These are phyloP conservation scores for Lagenidium giganteum DNA, from an alignment of 352 stramenopile genomes.

Conservation along the genomic window DNA sequence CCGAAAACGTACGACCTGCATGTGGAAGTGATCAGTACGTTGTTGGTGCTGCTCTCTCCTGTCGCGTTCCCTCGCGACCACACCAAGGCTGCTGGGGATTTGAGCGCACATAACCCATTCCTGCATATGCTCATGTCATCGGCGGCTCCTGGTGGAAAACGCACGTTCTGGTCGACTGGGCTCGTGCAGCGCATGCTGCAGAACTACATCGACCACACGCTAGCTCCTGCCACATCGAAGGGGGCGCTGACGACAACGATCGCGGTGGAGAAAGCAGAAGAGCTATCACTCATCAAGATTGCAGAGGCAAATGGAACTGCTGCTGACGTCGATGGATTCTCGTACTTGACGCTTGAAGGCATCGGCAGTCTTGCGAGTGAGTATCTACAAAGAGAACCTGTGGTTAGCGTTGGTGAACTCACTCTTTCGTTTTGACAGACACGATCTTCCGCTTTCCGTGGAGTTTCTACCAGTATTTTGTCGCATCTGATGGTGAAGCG, in stretches of 20 bases:
- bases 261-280: slow-evolving; percentile 32
- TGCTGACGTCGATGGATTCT: slow-evolving; percentile 54
- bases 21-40: slow-evolving; percentile 67
- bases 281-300: slow-evolving; percentile 61
- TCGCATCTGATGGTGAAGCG: slow-evolving; percentile 35
- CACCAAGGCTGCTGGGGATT: slow-evolving; percentile 31
- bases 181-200: slow-evolving; percentile 55
- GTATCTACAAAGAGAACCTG: too few species aligned
- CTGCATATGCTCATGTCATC: slow-evolving; percentile 55
- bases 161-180: slow-evolving; percentile 37
- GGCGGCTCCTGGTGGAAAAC: slow-evolving; percentile 24
- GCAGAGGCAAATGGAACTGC: slow-evolving; percentile 33
- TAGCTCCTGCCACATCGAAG: slow-evolving; percentile 24
- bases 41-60: slow-evolving; percentile 65
- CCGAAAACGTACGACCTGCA: slow-evolving; percentile 63
- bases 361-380: slow-evolving; percentile 55
- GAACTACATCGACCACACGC: slow-evolving; percentile 51
- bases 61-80: slow-evolving; percentile 60
- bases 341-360: slow-evolving; percentile 64
- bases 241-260: slow-evolving; percentile 29
- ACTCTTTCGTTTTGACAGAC: slow-evolving; percentile 16
- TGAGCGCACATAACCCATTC: slow-evolving; percentile 55
- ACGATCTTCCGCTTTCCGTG: slow-evolving; percentile 61
- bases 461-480: slow-evolving; percentile 69
- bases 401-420: neutral